These are phyloP conservation scores for Hymenoscyphus albidus DNA, from an alignment of 2,329 filamentous ascomycete species.

Conservation along the genomic window DNA sequence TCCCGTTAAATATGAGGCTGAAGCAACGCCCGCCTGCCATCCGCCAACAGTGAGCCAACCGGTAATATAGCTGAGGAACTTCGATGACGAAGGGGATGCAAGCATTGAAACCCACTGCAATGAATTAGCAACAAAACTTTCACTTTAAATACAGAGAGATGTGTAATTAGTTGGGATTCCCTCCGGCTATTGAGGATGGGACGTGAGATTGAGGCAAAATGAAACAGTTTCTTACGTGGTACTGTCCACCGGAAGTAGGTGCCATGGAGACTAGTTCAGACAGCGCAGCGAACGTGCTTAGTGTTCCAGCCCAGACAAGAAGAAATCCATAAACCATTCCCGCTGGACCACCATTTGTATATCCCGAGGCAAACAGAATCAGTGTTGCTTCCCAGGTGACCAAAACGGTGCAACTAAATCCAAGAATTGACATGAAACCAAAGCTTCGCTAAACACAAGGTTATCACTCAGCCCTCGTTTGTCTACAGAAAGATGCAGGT, in stretches of 20 bases:
- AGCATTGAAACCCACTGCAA: conserved; percentile 13
- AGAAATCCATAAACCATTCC: conserved; percentile 40
- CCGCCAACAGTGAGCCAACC: neutral
- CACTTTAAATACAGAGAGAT: too few species aligned
- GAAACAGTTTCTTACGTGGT: neutral
- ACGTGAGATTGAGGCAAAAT: neutral
- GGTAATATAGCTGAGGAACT: conserved; percentile 10
- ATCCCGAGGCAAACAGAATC: neutral
- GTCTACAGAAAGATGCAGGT: neutral
- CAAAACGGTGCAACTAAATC: conserved; percentile 42
- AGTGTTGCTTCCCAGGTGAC: conserved; percentile 42
- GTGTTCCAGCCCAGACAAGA: conserved; percentile 30
- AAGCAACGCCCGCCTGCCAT: neutral
- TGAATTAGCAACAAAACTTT: conserved; percentile 34
- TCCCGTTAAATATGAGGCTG: conserved; percentile 7
- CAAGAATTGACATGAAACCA: conserved; percentile 42
- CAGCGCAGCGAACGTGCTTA: conserved; percentile 19
- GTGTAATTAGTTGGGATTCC: neutral
- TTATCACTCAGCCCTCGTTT: too few species aligned
- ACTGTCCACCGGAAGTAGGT: conserved; percentile 1
- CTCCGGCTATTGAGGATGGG: neutral
- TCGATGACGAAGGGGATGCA: conserved; percentile 7
- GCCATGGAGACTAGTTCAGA: conserved; percentile 23
- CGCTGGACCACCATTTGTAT: neutral
- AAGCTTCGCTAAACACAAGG: conserved; percentile 39